These are phyloP conservation scores for Tympanopsis confertula DNA, from an alignment of 2,329 filamentous ascomycete genomes.

Conservation along the genomic window DNA sequence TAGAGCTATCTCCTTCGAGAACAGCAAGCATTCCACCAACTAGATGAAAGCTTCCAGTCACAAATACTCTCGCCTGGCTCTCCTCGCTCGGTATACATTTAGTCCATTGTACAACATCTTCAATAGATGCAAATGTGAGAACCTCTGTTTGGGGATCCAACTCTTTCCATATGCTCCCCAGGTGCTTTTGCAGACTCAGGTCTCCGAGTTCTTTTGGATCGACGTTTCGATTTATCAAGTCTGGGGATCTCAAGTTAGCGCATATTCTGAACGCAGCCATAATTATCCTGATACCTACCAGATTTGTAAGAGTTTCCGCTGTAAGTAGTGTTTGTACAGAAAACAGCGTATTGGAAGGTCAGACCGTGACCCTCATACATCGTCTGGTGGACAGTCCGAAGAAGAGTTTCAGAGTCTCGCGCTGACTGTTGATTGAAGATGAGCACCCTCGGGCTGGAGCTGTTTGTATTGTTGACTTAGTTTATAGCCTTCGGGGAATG, in stretches of 20 bases:
- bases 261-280: not conserved
- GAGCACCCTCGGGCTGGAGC: not conserved
- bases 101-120: not conserved
- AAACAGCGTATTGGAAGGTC: not conserved
- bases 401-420: not conserved
- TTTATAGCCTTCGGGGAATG: no score
- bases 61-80: not conserved
- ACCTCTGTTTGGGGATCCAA: not conserved
- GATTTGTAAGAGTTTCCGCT: not conserved
- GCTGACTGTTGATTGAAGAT: not conserved
- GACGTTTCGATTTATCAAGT: not conserved
- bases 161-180: not conserved
- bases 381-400: not conserved
- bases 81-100: not conserved
- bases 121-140: not conserved
- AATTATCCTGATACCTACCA: not conserved
- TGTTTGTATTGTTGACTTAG: no score
- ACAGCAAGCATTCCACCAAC: not conserved
- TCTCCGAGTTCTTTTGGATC: not conserved
- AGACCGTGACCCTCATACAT: not conserved
- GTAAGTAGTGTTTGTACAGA: not conserved
- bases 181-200: not conserved
- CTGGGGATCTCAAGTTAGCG: not conserved
- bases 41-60: not conserved
- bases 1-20: no score